These are phyloP conservation scores for Hygrophoropsis aurantiaca DNA, from an alignment of 768 basidiomycete species.

Conservation along the genomic window DNA sequence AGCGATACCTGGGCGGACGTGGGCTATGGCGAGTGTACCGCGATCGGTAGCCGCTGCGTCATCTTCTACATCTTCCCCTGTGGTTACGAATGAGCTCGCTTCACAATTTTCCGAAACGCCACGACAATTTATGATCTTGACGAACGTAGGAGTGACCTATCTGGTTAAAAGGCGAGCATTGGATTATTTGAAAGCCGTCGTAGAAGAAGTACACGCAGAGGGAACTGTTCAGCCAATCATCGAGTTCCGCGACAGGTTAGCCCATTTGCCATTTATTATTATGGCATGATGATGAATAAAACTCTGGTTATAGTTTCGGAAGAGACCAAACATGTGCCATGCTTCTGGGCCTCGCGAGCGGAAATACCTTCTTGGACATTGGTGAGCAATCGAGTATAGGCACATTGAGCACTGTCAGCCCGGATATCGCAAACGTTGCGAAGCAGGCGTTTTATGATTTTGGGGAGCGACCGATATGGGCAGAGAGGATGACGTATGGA, in stretches of 20 bases:
- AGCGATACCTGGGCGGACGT: conserved; percentile 79
- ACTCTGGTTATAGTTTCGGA: conserved; percentile 63
- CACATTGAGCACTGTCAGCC: conserved; percentile 49
- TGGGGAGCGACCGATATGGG: conserved; percentile 81
- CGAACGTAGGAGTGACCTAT: conserved; percentile 82
- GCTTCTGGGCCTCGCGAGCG: conserved; percentile 82
- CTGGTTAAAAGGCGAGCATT: conserved; percentile 79
- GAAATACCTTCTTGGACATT: conserved; percentile 75
- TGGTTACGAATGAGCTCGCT: conserved; percentile 76
- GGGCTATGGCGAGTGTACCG: conserved; percentile 72
- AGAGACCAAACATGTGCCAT: conserved; percentile 91
- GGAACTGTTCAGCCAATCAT: conserved; percentile 76
- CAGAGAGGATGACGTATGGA: conserved; percentile 75
- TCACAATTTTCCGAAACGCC: conserved; percentile 75
- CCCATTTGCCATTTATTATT: conserved; percentile 2
- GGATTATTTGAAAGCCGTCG: conserved; percentile 78
- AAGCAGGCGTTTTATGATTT: conserved; percentile 87
- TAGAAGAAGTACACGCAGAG: conserved; percentile 81
- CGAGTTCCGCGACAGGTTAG: conserved; percentile 78
- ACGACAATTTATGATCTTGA: conserved; percentile 83
- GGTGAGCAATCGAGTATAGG: conserved; percentile 46
- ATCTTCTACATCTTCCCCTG: conserved; percentile 43
- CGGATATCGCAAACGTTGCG: conserved; percentile 69
- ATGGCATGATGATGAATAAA: background rate
- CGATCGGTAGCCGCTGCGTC: conserved; percentile 28